Percentiles rank a stretch among this genome's conserved stretches.
Evolutionary conservation across 805 yeast genomes (phyloP).

Genomic region (Metschnikowia orientalis): DNA sequence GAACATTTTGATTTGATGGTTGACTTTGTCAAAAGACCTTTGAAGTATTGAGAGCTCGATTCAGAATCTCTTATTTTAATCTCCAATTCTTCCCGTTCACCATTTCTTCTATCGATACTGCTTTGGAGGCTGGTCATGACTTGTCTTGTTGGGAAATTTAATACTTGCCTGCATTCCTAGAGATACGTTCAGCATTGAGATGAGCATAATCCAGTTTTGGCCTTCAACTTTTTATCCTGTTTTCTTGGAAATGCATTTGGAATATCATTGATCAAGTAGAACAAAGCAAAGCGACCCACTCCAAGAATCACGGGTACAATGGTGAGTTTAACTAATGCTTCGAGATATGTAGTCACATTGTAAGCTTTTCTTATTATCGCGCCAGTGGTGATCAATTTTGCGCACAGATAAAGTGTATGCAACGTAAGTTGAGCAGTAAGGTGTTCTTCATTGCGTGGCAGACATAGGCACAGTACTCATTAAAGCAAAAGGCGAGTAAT

Average conservation of each 20-base stretch:
- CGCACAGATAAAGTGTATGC: constrained; percentile 38
- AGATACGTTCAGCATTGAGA: constrained; percentile 67
- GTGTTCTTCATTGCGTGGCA: constrained; percentile 29
- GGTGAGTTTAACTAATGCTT: constrained; percentile 40
- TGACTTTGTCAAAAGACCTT: constrained; percentile 43
- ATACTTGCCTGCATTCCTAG: constrained; percentile 80
- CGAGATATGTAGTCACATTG: constrained; percentile 33
- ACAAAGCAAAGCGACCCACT: constrained; percentile 48
- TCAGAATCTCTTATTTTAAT: constrained; percentile 53
- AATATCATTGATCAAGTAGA: constrained; percentile 70
- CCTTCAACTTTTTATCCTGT: constrained; percentile 64
- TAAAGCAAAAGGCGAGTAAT: constrained; percentile 31
- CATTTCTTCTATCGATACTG: constrained; percentile 55
- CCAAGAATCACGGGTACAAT: constrained; percentile 51
- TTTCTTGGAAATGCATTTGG: constrained; percentile 88
- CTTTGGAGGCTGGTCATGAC: constrained; percentile 67
- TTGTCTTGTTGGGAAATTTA: constrained; percentile 78
- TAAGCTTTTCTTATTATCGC: constrained; percentile 37
- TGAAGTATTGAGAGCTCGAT: constrained; percentile 52
- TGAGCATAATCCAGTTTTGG: constrained; percentile 74
- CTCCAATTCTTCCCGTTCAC: constrained; percentile 54
- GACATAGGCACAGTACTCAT: constrained; percentile 28
- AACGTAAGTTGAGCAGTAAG: constrained; percentile 37
- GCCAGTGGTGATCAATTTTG: constrained; percentile 39
- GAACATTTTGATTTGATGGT: constrained; percentile 40